Conservation (phyloP, 768 basidiomycete genomes). For the Mrakia frigida region DNA sequence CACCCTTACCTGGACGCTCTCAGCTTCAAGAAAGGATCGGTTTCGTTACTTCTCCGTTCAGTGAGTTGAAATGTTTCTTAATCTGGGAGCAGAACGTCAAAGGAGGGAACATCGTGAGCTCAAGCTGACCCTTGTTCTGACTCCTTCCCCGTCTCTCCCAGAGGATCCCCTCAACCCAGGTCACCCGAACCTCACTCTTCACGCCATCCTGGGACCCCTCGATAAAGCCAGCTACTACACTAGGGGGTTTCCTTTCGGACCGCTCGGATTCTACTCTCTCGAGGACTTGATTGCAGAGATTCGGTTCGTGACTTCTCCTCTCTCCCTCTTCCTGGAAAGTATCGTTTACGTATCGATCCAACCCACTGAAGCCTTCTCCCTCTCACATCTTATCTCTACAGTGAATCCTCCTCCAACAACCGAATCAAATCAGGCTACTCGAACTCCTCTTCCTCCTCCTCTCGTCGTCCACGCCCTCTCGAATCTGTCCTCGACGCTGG, state of each 20-base stretch:
- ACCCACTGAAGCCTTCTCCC: background rate
- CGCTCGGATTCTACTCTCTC: constrained; percentile 22
- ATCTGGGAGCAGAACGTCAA: background rate
- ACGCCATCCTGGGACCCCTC: constrained; percentile 28
- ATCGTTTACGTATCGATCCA: too few species aligned
- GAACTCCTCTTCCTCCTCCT: background rate
- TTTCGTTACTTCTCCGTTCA: constrained; percentile 14
- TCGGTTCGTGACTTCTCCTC: background rate
- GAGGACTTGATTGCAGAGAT: constrained; percentile 32
- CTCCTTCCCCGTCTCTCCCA: background rate
- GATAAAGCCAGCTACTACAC: constrained; percentile 23
- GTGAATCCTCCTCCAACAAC: constrained; percentile 31
- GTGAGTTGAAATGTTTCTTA: constrained; percentile 8
- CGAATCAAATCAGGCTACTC: constrained; percentile 26
- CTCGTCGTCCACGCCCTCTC: constrained; percentile 2
- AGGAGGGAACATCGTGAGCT: background rate
- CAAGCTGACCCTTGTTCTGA: background rate
- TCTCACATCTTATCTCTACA: background rate
- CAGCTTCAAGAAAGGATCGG: constrained; percentile 11
- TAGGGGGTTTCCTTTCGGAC: constrained; percentile 15
- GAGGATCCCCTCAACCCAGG: constrained; percentile 30
- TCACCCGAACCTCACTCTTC: constrained; percentile 23
- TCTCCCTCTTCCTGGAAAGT: too few species aligned
- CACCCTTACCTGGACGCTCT: too few species aligned
- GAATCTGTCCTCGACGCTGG: constrained; percentile 13